Conservation (phyloP, 2,329 filamentous ascomycete genomes). For the Fusarium domesticum region DNA sequence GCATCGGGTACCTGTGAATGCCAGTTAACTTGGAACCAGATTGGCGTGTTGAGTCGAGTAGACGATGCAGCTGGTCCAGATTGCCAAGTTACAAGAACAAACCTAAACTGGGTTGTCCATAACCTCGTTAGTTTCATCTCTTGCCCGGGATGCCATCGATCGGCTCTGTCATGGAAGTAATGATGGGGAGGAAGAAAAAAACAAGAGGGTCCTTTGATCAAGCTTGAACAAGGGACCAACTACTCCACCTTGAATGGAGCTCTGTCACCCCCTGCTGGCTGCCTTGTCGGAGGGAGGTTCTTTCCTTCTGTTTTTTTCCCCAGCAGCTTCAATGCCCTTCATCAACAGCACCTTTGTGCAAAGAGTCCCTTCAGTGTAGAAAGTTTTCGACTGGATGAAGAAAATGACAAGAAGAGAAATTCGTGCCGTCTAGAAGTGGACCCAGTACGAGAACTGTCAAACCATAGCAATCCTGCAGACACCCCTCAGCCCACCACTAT, state of each 20-base stretch:
- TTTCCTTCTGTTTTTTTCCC: neutral
- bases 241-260: conserved; percentile 27
- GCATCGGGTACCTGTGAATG: conserved; percentile 9
- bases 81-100: no score
- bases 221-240: conserved; percentile 22
- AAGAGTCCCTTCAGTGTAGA: no score
- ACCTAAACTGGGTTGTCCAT: no score
- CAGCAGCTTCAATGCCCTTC: neutral
- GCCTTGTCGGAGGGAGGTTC: conserved; percentile 23
- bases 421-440: neutral
- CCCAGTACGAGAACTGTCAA: conserved; percentile 22
- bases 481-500: conserved; percentile 18
- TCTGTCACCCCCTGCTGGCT: conserved; percentile 20
- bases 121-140: no score
- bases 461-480: conserved; percentile 20
- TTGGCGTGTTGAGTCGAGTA: no score
- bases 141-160: neutral
- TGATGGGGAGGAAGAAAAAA: conserved; percentile 3
- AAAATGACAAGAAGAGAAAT: neutral
- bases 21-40: no score
- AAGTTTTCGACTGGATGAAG: no score
- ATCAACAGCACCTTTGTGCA: no score
- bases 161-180: neutral
- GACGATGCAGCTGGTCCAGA: no score
- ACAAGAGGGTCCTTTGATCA: conserved; percentile 23